Base-by-base conservation (phyloP, 1,284 basidiomycete genomes). In the Ceratobasidium sp. region DNA sequence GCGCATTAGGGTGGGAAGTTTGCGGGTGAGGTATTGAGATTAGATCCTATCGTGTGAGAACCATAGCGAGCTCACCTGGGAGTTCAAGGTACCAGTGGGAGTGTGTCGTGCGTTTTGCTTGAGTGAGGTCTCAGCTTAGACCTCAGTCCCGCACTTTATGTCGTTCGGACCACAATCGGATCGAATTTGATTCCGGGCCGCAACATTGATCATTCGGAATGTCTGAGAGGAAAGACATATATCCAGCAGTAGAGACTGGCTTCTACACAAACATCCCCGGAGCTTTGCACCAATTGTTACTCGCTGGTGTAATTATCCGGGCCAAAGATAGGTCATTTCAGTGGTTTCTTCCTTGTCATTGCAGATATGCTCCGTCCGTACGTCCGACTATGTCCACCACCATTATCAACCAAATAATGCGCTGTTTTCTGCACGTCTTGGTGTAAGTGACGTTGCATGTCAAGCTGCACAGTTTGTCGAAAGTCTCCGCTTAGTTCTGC, bases 1-100 rank as follows among this genome's bases (percentile, higher is more conserved):
- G 54, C 25, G 29, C 25, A 53, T 53, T 40, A 43, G 62, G 50
- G 62, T 54, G 50, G 62, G 62, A 65, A 65, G 49, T 31, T 65
- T 38, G 50, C 20, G 32, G 34, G 7, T 20, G 40, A 12, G 54
- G 15, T 43, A 43, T 38, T 20, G 20, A 34, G 20, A 20, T 65
- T 42, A 65, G 62, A 65, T 65, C 34, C 49, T 54, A 22, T 29
- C 50, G 50, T 43, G 62, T 65, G 62, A 54, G 49, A 65, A 52
- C 8, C n/a, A 54, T 53, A 53, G 62, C 50, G 50, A 65, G 50
- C 62, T 53, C 62, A 65, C 62, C 62, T 54, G 62, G 50, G 62
- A 53, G 62, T 65, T 65, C 58, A 65, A 17, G 34, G 3, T 54
- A 35, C 49, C 12, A 65, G 62, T 65, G 50, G 50, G 62, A 65